Evolutionary conservation across 371 early-diverging fungal genomes (phyloP), one percentile per base, ranked within the genome.

Genomic region (Apophysomyces elegans): DNA sequence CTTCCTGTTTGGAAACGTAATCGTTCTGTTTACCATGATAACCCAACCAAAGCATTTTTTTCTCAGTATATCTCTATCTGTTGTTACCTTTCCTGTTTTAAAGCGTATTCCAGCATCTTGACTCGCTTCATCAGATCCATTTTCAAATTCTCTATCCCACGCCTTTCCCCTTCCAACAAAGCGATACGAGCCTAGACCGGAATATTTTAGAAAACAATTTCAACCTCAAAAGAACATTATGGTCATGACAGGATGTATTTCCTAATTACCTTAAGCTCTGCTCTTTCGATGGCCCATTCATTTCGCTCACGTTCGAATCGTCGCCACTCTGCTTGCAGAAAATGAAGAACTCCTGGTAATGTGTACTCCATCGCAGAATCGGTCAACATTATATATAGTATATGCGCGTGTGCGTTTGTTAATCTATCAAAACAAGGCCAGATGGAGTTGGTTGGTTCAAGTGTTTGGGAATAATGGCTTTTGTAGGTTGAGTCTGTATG

Each of bases 61-160:
- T 62, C 39, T 62, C 44, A 12, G 7, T 44, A 44, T 18, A 47
- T 47, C 7, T 47, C 7, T 47, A n/a, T 47, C 7, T 47, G 3
- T 61, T 12, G 13, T 45, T 76, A 88, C 91, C 91, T 86, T 69
- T 92, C 91, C 72, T 89, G 88, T 58, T 83, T 67, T 67, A 96
- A 68, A 11, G 94, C 91, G 81, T 84, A 93, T 76, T 96, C 95
- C 11, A 96, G 83, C 95, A 96, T 93, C 74, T 93, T 93, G 43
- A 94, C 87, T 45, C 95, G 76, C 70, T 89, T 85, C 78, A 91
- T 70, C 61, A 96, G 73, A 77, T 93, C 93, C n/a, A 83, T 63
- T 70, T 89, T 92, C 46, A 89, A 64, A 62, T 87, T 91, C 63
- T 95, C 95, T 38, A 88, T 71, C 8, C 90, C 95, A 43, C 91